Evolutionary conservation across 2,329 filamentous ascomycete genomes (phyloP), one percentile per base, ranked within the genome.

Genomic region (Cryphonectria nitschkei): DNA sequence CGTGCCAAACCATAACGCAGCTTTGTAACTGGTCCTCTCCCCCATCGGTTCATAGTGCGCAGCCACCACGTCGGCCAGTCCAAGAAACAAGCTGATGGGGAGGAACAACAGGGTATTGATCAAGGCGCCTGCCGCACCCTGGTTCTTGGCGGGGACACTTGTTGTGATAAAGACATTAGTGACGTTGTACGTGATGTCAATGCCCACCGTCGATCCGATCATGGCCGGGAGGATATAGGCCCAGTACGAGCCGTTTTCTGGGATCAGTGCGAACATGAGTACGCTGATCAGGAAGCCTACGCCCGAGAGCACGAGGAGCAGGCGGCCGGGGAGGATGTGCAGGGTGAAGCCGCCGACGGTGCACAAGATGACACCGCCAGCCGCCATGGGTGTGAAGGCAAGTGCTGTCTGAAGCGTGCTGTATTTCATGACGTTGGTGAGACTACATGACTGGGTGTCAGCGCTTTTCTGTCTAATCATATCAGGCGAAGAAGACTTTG

Each of bases 111-210:
- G 80, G 64, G 88, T 89, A 80, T 92, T 93, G 76, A 92, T 89
- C 62, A 94, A 79, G 0, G 89, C 92, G 0, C 92, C 91, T 0
- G 92, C 92, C 0, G 93, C 83, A 0, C 91, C 92, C 77, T 95
- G 93, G 65, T 89, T 84, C 16, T 87, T 84, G 5, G 84, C 83
- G 0, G 92, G 91, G 73, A 94, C 83, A 19, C 87, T 88, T 0
- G 92, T 94, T 0, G 92, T 94, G 78, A 94, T 92, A 80, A 93
- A 95, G 71, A 95, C 87, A 76, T 92, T 94, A 26, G 90, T 88
- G 1, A 94, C 87, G 76, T 91, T 93, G 81, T 91, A 94, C 8
- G 89, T 89, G 68, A 94, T 89, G 76, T 95, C 93, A 71, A 94
- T 89, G 26, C 90, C 92, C 46, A 94, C 83, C 0, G 92, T 95